Evolutionary conservation across 305 asterid species (phyloP), one percentile per base, ranked within the genome.

Genomic region (Caryopteris hybrid): DNA sequence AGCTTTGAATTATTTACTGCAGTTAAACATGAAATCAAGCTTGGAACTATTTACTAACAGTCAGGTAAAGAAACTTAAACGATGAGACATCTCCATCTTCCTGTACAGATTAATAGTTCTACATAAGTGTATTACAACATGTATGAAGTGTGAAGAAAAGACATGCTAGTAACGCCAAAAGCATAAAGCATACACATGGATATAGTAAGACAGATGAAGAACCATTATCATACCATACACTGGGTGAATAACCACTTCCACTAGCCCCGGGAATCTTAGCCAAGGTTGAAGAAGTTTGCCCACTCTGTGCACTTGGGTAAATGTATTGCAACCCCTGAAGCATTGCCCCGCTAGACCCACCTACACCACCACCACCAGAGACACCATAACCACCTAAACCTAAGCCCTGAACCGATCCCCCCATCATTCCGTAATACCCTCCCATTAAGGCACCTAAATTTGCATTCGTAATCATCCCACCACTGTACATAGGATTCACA

Each of bases 401-500:
- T 74, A 68, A 43, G 1, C 74, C 80, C 67, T 65, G 85, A 18
- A 67, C 13, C 13, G 66, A 74, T 8, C 77, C 85, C 17, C 84
- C 81, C 66, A 81, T 58, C 88, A 73, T 81, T 78, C 75, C 90
- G 77, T 76, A 84, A 79, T 81, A 73, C 55, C 88, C 78, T 59
- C 86, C 73, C 82, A 83, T 67, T 70, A 83, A 63, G 2, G 78
- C 84, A 57, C 84, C 83, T 46, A 80, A 66, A 75, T 78, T 82
- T 0, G 90, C 81, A 66, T 81, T 88, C 8, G 74, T 23, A 55
- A 84, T 54, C 80, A 83, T 36, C 34, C 83, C 88, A 51, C 81
- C 83, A 61, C 90, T 76, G 74, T 84, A 87, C 48, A 84, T 50
- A 10, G 89, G 87, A 77, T 80, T 88, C 74, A 80, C 74, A 8